These are phyloP conservation scores for Peribolospora kevripleyi DNA, from an alignment of 768 basidiomycete genomes.

Conservation along the genomic window DNA sequence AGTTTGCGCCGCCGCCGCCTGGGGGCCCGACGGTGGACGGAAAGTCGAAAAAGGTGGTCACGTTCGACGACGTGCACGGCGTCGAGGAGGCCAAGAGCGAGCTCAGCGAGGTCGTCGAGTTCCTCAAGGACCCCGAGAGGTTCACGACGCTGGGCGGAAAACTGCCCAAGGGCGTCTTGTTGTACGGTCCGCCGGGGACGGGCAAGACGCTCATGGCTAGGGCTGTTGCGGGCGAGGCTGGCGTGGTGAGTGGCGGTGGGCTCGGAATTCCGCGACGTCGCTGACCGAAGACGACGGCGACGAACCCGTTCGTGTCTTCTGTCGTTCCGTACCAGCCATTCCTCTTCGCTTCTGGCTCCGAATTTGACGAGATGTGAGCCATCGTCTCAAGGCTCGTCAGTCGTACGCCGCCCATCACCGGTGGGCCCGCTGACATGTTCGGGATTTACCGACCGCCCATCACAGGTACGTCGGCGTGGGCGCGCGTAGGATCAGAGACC, in stretches of 20 bases:
- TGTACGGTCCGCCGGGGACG: constrained; percentile 29
- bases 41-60: constrained; percentile 34
- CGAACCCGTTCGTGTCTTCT: not conserved
- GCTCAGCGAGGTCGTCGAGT: constrained; percentile 33
- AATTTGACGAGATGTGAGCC: constrained; percentile 83
- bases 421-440: no score
- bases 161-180: constrained; percentile 74
- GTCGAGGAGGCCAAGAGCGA: constrained; percentile 87
- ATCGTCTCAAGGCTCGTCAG: not conserved
- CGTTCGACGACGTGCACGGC: constrained; percentile 86
- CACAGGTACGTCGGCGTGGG: constrained; percentile 41
- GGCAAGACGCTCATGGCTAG: constrained; percentile 97
- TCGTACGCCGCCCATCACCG: no score
- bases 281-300: not conserved
- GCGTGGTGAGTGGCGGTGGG: constrained; percentile 28
- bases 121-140: constrained; percentile 72
- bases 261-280: not conserved
- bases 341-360: constrained; percentile 85
- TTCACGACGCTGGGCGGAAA: constrained; percentile 83
- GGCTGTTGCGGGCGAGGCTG: constrained; percentile 92
- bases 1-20: no score
- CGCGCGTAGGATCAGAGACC: constrained; percentile 79
- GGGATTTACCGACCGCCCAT: no score
- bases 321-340: constrained; percentile 32
- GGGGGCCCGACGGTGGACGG: no score